Conservation (phyloP, 164 flowering plant genomes). For the Euptelea pleiosperma region DNA sequence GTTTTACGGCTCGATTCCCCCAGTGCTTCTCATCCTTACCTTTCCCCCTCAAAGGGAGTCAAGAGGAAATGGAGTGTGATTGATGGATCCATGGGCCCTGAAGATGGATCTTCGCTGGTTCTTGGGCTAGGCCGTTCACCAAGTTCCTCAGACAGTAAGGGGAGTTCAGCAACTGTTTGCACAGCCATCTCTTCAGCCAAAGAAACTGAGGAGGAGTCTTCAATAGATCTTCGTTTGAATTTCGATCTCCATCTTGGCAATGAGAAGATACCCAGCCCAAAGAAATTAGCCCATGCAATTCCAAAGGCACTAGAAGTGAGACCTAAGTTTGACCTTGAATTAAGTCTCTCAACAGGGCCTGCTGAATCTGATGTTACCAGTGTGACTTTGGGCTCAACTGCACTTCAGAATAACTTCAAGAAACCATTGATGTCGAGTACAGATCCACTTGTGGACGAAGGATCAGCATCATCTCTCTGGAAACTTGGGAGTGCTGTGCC, state of each 20-base stretch:
- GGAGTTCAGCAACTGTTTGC: conserved; percentile 75
- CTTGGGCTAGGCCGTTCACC: conserved; percentile 67
- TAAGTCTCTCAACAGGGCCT: conserved; percentile 66
- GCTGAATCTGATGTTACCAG: conserved; percentile 69
- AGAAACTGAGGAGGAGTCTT: conserved; percentile 74
- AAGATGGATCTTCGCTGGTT: conserved; percentile 46
- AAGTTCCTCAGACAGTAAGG: conserved; percentile 89
- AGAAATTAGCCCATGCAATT: conserved; percentile 26
- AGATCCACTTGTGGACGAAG: conserved; percentile 30
- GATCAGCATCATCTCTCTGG: conserved; percentile 38
- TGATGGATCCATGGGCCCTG: conserved; percentile 35
- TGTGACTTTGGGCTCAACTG: conserved; percentile 25
- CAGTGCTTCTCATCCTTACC: conserved; percentile 27
- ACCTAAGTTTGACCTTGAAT: conserved; percentile 57
- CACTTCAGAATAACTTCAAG: conserved; percentile 17
- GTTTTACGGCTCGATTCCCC: conserved; percentile 53
- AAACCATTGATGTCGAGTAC: conserved; percentile 16
- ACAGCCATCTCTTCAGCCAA: conserved; percentile 64
- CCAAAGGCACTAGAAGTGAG: conserved; percentile 20
- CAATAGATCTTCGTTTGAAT: conserved; percentile 69
- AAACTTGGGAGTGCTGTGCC: conserved; percentile 25
- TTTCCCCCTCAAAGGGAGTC: conserved; percentile 45
- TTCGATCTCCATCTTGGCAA: conserved; percentile 63
- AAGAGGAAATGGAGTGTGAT: conserved; percentile 65
- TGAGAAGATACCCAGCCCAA: conserved; percentile 45